Base-by-base conservation (phyloP, 768 basidiomycete genomes). In the Candolleomyces eurysporus region DNA sequence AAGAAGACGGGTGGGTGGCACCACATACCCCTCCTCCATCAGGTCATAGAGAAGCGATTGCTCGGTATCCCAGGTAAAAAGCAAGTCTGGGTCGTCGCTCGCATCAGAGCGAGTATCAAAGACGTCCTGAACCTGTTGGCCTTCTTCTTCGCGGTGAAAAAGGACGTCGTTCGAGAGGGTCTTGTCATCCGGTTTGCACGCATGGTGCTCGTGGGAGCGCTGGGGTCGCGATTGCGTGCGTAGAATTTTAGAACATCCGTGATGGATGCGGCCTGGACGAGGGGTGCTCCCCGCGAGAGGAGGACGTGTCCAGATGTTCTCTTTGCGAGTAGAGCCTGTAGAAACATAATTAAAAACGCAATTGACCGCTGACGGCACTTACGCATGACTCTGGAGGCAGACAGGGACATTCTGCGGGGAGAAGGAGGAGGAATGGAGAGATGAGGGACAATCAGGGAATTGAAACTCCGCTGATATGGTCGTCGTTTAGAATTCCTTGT, bases 1-100 rank as follows among this genome's bases (percentile, higher is more conserved):
- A 22, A 54, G 49, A 57, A 55, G 61, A 21, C 54, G 39, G 60
- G 14, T 16, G 32, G 26, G 26, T 26, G 26, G 13, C 42, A 13
- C 42, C 26, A 61, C 72, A 63, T 68, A 80, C 81, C 68, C 74
- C 53, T 78, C 76, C 43, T 80, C 76, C 68, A 84, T 68, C 21
- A 85, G 71, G 48, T 78, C 79, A 16, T 79, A 76, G n/a, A 83
- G 75, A 39, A 85, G 74, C 2, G 83, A 82, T n/a, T 68, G 71
- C 65, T 83, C 83, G 62, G 82, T 80, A 43, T 84, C 79, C 83
- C 83, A 85, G 36, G 71, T 68, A 66, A 83, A 84, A 19, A 55
- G 30, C 53, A 19, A 11, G 21, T 60, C 54, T 22, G 72, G 64
- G 21, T 70, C 68, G 60, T 71, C 67, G 46, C 76, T 73, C 60